Conservation (phyloP, 1,139 yeast species). For the Magnusiomyces fungicola region DNA sequence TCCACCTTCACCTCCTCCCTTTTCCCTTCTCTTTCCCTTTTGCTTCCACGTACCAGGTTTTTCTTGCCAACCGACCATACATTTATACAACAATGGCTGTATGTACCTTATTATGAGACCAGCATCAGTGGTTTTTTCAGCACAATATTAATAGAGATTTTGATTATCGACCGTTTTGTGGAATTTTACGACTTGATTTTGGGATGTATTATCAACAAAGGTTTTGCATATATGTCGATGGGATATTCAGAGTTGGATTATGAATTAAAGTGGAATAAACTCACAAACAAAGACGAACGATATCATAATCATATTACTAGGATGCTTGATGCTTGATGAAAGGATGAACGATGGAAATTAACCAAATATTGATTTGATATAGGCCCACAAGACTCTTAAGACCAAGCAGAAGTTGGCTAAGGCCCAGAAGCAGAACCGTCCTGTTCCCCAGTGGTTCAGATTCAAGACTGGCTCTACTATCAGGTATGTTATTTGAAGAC, state of each 20-base stretch:
- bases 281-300: too few species aligned
- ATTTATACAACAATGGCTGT: constrained; percentile 14
- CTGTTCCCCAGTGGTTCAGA: constrained; percentile 99
- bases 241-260: not conserved
- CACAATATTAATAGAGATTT: not conserved
- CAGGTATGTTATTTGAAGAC: constrained; percentile 37
- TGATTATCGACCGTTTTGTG: too few species aligned
- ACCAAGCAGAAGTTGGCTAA: constrained; percentile 99
- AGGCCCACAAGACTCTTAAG: constrained; percentile 94
- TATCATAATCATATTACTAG: not conserved
- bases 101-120: constrained; percentile 5
- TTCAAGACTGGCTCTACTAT: constrained; percentile 96
- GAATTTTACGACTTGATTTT: too few species aligned
- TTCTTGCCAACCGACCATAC: constrained; percentile 6
- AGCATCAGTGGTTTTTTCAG: not conserved
- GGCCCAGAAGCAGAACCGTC: constrained; percentile 99
- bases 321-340: not conserved
- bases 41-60: constrained; percentile 6
- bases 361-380: not conserved
- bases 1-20: not conserved
- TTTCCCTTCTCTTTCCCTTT: constrained; percentile 4
- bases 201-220: too few species aligned
- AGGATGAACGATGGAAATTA: not conserved
- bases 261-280: not conserved
- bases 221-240: too few species aligned